Conservation (phyloP, 2,329 filamentous ascomycete genomes). For the Fusarium subglutinans region DNA sequence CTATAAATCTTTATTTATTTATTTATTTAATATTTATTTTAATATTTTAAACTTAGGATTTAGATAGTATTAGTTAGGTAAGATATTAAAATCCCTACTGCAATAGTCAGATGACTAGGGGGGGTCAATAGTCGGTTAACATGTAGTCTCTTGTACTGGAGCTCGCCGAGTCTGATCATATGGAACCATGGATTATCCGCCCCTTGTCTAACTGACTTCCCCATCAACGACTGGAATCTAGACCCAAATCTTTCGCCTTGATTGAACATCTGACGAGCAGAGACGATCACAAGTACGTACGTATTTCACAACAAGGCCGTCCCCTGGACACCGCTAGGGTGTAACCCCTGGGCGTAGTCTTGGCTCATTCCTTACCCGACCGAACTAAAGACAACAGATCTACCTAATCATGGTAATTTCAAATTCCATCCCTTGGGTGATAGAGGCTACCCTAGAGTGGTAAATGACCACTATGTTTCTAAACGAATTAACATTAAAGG, state of each 20-base stretch:
- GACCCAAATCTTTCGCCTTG: slow-evolving; percentile 12
- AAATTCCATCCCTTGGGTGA: background rate
- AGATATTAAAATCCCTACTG: no score
- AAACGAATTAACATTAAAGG: background rate
- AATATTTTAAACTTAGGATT: no score
- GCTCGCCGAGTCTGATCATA: slow-evolving; percentile 1
- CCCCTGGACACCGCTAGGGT: background rate
- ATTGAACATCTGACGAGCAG: slow-evolving; percentile 4
- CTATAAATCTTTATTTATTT: no score
- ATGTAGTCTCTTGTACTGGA: background rate
- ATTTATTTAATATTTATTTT: no score
- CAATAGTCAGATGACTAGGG: no score
- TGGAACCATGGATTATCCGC: slow-evolving; percentile 14
- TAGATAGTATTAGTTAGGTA: no score
- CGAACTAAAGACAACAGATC: background rate
- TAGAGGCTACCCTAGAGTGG: background rate
- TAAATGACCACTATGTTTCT: background rate
- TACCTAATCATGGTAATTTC: background rate
- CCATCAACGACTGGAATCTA: slow-evolving; percentile 32
- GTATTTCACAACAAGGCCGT: background rate
- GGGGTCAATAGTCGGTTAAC: no score
- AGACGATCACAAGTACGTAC: background rate
- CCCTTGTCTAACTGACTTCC: slow-evolving; percentile 10
- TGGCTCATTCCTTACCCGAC: slow-evolving; percentile 5
- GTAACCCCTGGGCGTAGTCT: background rate